These are phyloP conservation scores for Cyphellophora attinorum DNA, from an alignment of 2,329 filamentous ascomycete species.

Conservation along the genomic window DNA sequence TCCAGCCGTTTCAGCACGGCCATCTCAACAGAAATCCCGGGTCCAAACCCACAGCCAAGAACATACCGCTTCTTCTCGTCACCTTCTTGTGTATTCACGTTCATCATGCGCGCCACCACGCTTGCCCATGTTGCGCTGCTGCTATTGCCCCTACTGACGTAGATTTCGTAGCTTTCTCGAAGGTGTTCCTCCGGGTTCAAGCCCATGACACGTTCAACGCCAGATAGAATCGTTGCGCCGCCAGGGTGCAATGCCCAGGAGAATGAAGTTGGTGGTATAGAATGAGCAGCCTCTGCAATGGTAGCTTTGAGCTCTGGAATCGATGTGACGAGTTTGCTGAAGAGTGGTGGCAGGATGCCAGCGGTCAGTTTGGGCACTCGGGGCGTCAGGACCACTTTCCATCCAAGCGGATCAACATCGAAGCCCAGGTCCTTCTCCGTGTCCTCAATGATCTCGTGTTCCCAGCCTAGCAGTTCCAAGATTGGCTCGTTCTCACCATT, in stretches of 20 bases:
- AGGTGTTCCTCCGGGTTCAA: conserved; percentile 52
- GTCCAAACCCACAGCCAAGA: conserved; percentile 60
- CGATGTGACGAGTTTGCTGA: conserved; percentile 44
- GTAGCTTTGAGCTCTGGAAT: conserved; percentile 27
- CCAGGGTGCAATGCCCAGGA: conserved; percentile 69
- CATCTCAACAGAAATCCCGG: conserved; percentile 60
- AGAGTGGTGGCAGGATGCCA: conserved; percentile 43
- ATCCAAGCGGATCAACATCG: conserved; percentile 54
- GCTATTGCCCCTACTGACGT: conserved; percentile 60
- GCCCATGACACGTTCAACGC: conserved; percentile 49
- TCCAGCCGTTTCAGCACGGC: conserved; percentile 49
- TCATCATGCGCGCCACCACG: conserved; percentile 53
- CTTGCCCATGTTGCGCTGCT: conserved; percentile 59
- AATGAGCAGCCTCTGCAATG: conserved; percentile 32
- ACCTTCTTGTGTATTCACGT: conserved; percentile 37
- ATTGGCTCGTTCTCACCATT: conserved; percentile 24
- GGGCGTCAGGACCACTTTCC: conserved; percentile 58
- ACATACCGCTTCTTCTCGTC: conserved; percentile 43
- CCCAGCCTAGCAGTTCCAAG: conserved; percentile 57
- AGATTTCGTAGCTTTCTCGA: conserved; percentile 60
- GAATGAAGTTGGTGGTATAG: no score
- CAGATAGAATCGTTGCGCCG: conserved; percentile 56
- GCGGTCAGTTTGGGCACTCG: conserved; percentile 50
- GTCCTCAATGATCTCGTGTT: conserved; percentile 52
- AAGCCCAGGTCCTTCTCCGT: conserved; percentile 56